A percentile compares a stretch with the other conserved stretches of the same genome.
Conservation (phyloP, 352 stramenopile genomes). For the Phytophthora chlamydospora region DNA sequence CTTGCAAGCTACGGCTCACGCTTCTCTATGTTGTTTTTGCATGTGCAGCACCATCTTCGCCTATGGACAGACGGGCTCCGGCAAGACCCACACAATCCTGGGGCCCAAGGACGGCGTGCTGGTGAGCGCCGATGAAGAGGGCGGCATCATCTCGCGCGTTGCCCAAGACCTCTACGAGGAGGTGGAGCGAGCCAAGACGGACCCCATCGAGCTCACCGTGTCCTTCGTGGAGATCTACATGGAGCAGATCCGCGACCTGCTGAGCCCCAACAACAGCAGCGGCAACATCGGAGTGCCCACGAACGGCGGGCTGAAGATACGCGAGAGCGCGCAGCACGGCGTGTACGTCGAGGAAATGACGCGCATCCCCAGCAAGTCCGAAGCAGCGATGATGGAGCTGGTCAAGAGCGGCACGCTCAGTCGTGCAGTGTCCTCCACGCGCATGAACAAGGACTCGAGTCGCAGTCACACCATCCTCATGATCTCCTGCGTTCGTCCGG, state of each 20-base stretch:
- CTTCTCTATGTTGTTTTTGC: background rate
- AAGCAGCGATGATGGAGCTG: conserved; percentile 65
- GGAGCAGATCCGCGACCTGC: conserved; percentile 84
- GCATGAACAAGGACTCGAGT: conserved; percentile 93
- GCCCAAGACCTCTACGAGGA: conserved; percentile 55
- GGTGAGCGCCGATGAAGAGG: conserved; percentile 63
- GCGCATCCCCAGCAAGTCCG: conserved; percentile 42
- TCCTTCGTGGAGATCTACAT: conserved; percentile 92
- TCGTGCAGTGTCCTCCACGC: conserved; percentile 71
- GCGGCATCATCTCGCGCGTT: conserved; percentile 68
- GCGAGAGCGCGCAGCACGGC: conserved; percentile 67
- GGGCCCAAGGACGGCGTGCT: conserved; percentile 68
- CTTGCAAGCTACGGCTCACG: background rate
- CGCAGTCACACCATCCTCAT: conserved; percentile 80
- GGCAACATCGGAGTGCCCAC: conserved; percentile 21
- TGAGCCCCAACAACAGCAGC: conserved; percentile 32
- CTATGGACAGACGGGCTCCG: conserved; percentile 91
- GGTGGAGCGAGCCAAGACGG: conserved; percentile 33
- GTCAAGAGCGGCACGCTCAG: conserved; percentile 67
- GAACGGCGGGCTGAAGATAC: conserved; percentile 68
- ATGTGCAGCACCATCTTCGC: conserved; percentile 80
- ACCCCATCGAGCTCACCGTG: conserved; percentile 57
- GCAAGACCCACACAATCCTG: conserved; percentile 92
- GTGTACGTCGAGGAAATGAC: conserved; percentile 84
- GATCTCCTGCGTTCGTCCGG: conserved; percentile 50